A percentile compares a stretch with the other conserved stretches of the same genome.
phyloP scores from a whole-genome alignment of 345 rosid genomes.

The Rhodamnia argentea region DNA sequence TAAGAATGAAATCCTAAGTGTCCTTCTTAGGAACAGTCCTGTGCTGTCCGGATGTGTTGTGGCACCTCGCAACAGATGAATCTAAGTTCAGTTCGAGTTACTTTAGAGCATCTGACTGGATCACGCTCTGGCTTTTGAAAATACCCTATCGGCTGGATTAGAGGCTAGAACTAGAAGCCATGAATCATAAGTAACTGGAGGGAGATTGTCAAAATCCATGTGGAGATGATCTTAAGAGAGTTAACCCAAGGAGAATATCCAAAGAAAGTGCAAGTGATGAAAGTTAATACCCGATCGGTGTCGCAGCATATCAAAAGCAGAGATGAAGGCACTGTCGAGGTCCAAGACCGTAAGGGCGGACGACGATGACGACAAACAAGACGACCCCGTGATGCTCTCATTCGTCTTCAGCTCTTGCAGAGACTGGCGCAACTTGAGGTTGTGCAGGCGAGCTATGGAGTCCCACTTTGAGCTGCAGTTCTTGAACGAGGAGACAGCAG shows the following conservation, averaged over 20 bases:
- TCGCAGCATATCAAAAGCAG: slow-evolving; percentile 5
- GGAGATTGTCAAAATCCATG: background rate
- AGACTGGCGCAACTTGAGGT: slow-evolving; percentile 1
- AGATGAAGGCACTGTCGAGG: slow-evolving; percentile 15
- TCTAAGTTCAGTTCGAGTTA: background rate
- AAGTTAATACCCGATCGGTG: background rate
- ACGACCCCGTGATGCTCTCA: background rate
- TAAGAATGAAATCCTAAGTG: background rate
- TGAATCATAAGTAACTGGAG: background rate
- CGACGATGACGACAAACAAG: background rate
- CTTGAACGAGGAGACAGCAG: slow-evolving; percentile 6
- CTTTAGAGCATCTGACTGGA: background rate
- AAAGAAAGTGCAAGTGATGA: background rate
- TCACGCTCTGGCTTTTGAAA: background rate
- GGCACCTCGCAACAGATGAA: background rate
- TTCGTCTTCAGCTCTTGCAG: slow-evolving; percentile 9
- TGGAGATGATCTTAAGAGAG: background rate
- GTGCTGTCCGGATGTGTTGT: background rate
- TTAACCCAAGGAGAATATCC: background rate
- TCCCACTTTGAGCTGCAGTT: slow-evolving; percentile 17
- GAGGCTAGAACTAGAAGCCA: background rate
- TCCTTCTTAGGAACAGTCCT: background rate
- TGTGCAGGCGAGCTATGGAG: slow-evolving; percentile 15
- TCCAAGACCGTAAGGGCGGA: slow-evolving; percentile 4
- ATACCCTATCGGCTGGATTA: background rate